Base-by-base conservation (phyloP, 768 basidiomycete species). In the Rhizopogon sp. region DNA sequence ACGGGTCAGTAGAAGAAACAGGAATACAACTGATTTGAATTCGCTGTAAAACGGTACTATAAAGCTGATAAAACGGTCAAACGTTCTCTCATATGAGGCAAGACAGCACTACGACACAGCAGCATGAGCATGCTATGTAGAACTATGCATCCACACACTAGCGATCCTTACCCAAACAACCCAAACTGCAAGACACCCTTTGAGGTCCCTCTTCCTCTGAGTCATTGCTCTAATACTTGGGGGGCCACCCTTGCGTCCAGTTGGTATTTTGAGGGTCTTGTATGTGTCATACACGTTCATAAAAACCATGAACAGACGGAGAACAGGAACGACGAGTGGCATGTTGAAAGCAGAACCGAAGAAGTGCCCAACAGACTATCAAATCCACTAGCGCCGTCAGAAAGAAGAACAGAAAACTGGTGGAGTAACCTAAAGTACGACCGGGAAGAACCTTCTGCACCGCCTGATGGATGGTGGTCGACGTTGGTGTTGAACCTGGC, bases 21-120 rank as follows among this genome's bases (percentile, higher is more conserved):
- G 64, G 6, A 92, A 75, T 25, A 79, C 74, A 42, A 91, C 61
- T 6, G 84, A 81, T 71, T 93, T 93, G 71, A 90, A 74, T 72
- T 92, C 88, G 62, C 83, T 81, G 69, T 93, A 92, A 66, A 93
- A 93, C 22, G 91, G 91, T 35, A 90, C 76, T 57, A 93, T 81
- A 29, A 92, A 70, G 61, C 80, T 80, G 53, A 91, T 70, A 52
- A 89, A 64, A 37, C 72, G 70, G 67, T 93, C 92, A 22, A 81
- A 66, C 20, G 80, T 74, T 42, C 82, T 77, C 68, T 93, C 91
- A 57, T 89, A 87, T 29, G 75, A 70, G 22, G 81, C 75, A 62
- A 87, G 79, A 64, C 84, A 88, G 62, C 80, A 83, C 88, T 91
- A 60, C 43, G 37, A 54, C 57, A 55, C 29, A 58, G 56, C 39